Evolutionary conservation across 805 yeast genomes (phyloP).

Genomic region (Saccharomyces kudriavzevii): DNA sequence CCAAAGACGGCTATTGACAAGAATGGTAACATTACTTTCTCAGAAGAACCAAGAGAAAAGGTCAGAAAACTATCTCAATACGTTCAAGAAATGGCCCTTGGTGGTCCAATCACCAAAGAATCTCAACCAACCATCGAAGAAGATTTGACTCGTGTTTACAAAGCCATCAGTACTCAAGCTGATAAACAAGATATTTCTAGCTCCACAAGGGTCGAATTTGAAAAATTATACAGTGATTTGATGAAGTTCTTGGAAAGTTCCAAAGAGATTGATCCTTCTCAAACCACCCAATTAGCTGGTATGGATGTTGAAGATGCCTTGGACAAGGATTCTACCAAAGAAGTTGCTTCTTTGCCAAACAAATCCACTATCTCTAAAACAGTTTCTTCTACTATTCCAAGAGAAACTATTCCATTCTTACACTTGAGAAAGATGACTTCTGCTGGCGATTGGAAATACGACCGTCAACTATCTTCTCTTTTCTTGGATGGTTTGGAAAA

Average conservation of each 20-base stretch:
- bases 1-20: constrained; percentile 84
- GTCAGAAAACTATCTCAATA: constrained; percentile 93
- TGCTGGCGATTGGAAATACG: constrained; percentile 76
- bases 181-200: constrained; percentile 37
- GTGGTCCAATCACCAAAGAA: constrained; percentile 70
- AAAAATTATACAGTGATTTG: constrained; percentile 61
- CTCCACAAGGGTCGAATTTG: constrained; percentile 62
- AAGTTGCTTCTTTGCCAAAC: constrained; percentile 77
- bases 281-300: constrained; percentile 50
- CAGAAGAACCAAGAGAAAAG: constrained; percentile 80
- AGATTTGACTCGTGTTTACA: constrained; percentile 75
- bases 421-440: constrained; percentile 75
- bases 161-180: constrained; percentile 71
- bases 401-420: constrained; percentile 88
- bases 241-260: constrained; percentile 60
- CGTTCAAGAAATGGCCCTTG: constrained; percentile 92
- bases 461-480: constrained; percentile 62
- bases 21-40: constrained; percentile 79
- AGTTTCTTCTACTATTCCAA: constrained; percentile 64
- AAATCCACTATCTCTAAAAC: constrained; percentile 61
- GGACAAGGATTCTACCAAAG: constrained; percentile 54
- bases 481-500: constrained; percentile 87
- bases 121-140: constrained; percentile 73
- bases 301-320: constrained; percentile 45
- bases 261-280: constrained; percentile 62